Evolutionary conservation across 2,329 filamentous ascomycete species (phyloP).

Genomic region (Falciphora oryzae): DNA sequence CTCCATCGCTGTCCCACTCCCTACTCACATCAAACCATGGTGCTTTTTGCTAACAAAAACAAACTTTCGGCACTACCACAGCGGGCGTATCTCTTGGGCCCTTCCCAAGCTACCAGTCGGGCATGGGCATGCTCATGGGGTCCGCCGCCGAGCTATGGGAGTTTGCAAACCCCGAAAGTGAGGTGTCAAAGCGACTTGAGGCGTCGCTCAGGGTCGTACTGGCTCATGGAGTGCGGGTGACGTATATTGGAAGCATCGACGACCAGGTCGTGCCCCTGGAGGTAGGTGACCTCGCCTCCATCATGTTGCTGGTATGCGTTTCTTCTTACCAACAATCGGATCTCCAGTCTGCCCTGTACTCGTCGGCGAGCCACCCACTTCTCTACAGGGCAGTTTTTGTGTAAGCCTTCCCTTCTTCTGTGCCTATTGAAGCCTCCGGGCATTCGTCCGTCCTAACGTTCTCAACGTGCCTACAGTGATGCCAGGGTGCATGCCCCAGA

Average conservation of each 20-base stretch:
- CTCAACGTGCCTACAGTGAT: constrained; percentile 38
- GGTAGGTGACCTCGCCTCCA: constrained; percentile 35
- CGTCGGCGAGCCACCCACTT: constrained; percentile 80
- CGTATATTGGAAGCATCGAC: constrained; percentile 91
- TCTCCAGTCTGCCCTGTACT: constrained; percentile 72
- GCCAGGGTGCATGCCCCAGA: constrained; percentile 86
- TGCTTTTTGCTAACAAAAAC: constrained; percentile 7
- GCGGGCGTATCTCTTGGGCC: constrained; percentile 92
- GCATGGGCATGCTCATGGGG: constrained; percentile 79
- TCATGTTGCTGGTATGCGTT: background rate
- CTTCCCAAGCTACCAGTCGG: constrained; percentile 85
- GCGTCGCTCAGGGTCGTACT: constrained; percentile 68
- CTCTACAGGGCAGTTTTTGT: constrained; percentile 91
- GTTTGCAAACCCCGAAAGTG: constrained; percentile 75
- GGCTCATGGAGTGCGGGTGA: constrained; percentile 72
- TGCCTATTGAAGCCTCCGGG: too few relatives aligned
- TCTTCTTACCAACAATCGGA: constrained; percentile 21
- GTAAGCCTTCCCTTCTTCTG: background rate
- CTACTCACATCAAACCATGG: background rate
- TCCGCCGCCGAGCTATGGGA: constrained; percentile 94
- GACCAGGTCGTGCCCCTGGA: constrained; percentile 94
- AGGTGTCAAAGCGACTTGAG: constrained; percentile 77
- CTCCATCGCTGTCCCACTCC: too few relatives aligned
- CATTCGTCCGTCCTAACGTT: too few relatives aligned
- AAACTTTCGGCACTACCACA: constrained; percentile 16